These are phyloP conservation scores for Priceomyces carsonii DNA, from an alignment of 805 yeast genomes.

Conservation along the genomic window DNA sequence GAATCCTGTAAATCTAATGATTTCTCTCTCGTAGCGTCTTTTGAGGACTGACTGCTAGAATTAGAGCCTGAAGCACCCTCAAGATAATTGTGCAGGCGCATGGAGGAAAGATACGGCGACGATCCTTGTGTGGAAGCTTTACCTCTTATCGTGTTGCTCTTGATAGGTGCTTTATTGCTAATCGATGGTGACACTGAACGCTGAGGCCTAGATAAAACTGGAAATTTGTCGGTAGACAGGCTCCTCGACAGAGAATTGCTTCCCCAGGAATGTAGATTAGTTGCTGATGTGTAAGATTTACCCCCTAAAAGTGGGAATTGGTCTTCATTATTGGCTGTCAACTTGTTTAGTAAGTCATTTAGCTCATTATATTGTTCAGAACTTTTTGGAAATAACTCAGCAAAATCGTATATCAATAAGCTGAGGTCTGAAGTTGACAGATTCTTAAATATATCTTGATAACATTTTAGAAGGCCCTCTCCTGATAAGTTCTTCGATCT, in stretches of 20 bases:
- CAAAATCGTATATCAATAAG: conserved; percentile 58
- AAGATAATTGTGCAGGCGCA: no score
- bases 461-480: conserved; percentile 45
- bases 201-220: conserved; percentile 34
- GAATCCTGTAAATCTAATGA: conserved; percentile 18
- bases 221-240: conserved; percentile 32
- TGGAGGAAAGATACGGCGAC: no score
- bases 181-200: conserved; percentile 13
- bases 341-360: conserved; percentile 23
- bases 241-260: no score
- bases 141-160: background rate
- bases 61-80: conserved; percentile 9
- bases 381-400: conserved; percentile 53
- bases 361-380: conserved; percentile 44
- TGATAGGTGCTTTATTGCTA: conserved; percentile 20
- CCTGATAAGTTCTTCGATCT: conserved; percentile 49
- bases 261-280: conserved; percentile 29
- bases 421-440: conserved; percentile 50
- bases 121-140: no score
- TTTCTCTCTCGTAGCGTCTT: no score
- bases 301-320: conserved; percentile 53
- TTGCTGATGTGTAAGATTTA: conserved; percentile 5
- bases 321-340: conserved; percentile 15
- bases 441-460: conserved; percentile 46
- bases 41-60: no score